These are phyloP conservation scores for Macroventuria anomochaeta DNA, from an alignment of 2,329 filamentous ascomycete species.

Conservation along the genomic window DNA sequence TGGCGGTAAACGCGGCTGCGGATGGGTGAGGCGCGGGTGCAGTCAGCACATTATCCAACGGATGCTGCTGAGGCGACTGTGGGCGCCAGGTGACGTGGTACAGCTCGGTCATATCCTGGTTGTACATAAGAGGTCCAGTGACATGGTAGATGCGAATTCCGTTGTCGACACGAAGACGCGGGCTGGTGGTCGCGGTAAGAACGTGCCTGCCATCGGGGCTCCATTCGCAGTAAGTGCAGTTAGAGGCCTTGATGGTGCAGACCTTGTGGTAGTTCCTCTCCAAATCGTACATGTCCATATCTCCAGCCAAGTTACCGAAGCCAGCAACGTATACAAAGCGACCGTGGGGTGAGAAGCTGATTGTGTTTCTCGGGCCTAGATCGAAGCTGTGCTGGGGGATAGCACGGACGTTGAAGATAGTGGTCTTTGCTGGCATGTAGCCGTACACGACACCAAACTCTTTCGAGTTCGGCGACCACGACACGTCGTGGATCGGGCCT, in stretches of 20 bases:
- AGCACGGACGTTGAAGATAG: conserved; percentile 92
- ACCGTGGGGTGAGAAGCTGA: conserved; percentile 90
- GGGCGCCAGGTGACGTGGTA: conserved; percentile 90
- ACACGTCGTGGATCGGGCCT: conserved; percentile 95
- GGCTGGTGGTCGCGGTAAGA: conserved; percentile 96
- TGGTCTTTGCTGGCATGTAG: conserved; percentile 99
- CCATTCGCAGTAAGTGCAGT: conserved; percentile 96
- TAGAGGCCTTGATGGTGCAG: conserved; percentile 91
- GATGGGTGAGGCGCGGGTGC: conserved; percentile 82
- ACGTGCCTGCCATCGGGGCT: conserved; percentile 95
- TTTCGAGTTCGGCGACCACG: conserved; percentile 97
- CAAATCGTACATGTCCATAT: conserved; percentile 97
- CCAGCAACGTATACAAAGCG: conserved; percentile 93
- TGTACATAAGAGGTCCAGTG: conserved; percentile 87
- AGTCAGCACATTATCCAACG: conserved; percentile 73
- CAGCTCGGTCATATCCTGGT: conserved; percentile 91
- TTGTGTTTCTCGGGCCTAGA: conserved; percentile 89
- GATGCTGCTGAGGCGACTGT: conserved; percentile 66
- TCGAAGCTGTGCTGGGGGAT: conserved; percentile 84
- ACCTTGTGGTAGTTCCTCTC: conserved; percentile 93
- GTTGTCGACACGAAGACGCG: conserved; percentile 93
- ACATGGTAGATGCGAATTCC: conserved; percentile 96
- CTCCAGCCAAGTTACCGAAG: conserved; percentile 95
- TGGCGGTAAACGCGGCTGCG: conserved; percentile 79
- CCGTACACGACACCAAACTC: conserved; percentile 98